Evolutionary conservation across 2,329 filamentous ascomycete genomes (phyloP).

Genomic region (Claviceps cyperi): DNA sequence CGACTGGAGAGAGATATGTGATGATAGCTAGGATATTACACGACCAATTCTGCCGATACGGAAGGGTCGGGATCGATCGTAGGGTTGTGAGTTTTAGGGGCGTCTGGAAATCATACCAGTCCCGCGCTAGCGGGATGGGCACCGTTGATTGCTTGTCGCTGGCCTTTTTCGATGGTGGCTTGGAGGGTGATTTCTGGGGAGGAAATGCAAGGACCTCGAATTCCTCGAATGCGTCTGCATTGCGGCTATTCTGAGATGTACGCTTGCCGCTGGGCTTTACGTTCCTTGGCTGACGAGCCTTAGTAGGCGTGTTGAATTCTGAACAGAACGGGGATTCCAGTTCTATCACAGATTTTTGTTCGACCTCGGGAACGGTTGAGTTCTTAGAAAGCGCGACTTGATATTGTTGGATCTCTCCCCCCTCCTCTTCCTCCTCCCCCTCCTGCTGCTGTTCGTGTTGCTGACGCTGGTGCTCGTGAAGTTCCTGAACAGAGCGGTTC

Average conservation of each 20-base stretch:
- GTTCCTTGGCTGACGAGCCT: not conserved
- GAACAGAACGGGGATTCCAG: not conserved
- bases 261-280: not conserved
- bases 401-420: not conserved
- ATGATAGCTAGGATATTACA: conserved; percentile 40
- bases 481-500: conserved; percentile 25
- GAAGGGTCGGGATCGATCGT: conserved; percentile 33
- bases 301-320: not conserved
- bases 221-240: conserved; percentile 22
- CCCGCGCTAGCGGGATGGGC: conserved; percentile 24
- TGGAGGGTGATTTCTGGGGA: conserved; percentile 3
- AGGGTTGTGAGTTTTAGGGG: conserved; percentile 39
- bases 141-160: conserved; percentile 5
- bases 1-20: conserved; percentile 29
- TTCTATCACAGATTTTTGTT: not conserved
- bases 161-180: not conserved
- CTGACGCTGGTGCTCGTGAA: conserved; percentile 6
- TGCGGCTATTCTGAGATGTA: conserved; percentile 11
- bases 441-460: not conserved
- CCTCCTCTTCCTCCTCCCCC: not conserved
- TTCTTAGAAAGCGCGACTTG: not conserved
- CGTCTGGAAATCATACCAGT: conserved; percentile 25
- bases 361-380: not conserved
- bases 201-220: conserved; percentile 24
- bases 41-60: conserved; percentile 44